These are phyloP conservation scores for Ashbya aceris DNA, from an alignment of 1,139 yeast species.

Conservation along the genomic window DNA sequence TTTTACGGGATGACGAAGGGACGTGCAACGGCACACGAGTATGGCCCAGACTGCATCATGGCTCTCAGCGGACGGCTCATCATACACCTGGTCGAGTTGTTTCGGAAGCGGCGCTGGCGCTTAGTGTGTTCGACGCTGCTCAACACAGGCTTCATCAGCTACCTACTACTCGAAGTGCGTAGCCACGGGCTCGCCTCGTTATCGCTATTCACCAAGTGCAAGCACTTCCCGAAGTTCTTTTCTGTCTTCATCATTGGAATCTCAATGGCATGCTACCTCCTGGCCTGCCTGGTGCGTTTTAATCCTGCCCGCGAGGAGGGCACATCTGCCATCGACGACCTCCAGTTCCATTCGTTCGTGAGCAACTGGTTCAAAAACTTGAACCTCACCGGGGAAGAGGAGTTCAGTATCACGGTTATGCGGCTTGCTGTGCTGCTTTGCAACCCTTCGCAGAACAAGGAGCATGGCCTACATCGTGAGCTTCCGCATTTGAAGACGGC, in stretches of 20 bases:
- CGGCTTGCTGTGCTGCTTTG: slow-evolving; percentile 23
- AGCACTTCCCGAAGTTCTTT: slow-evolving; percentile 20
- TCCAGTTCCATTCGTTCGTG: slow-evolving; percentile 24
- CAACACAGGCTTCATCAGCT: slow-evolving; percentile 15
- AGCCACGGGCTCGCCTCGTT: slow-evolving; percentile 10
- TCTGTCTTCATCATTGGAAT: slow-evolving; percentile 16
- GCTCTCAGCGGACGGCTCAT: slow-evolving; percentile 18
- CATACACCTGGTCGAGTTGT: slow-evolving; percentile 24
- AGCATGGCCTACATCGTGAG: slow-evolving; percentile 19
- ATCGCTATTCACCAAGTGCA: slow-evolving; percentile 14
- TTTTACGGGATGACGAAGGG: slow-evolving; percentile 15
- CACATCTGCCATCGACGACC: slow-evolving; percentile 10
- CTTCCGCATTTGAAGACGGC: slow-evolving; percentile 14
- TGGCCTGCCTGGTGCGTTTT: slow-evolving; percentile 19
- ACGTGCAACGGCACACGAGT: slow-evolving; percentile 8
- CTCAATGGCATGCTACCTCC: slow-evolving; percentile 15
- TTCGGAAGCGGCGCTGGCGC: slow-evolving; percentile 15
- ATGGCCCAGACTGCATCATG: slow-evolving; percentile 19
- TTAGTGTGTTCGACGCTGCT: slow-evolving; percentile 18
- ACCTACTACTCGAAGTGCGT: slow-evolving; percentile 9
- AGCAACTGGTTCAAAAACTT: slow-evolving; percentile 26
- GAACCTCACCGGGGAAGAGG: slow-evolving; percentile 29
- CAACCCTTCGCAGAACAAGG: slow-evolving; percentile 18
- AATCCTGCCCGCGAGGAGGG: slow-evolving; percentile 11
- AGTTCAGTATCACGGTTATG: slow-evolving; percentile 20